Base-by-base conservation (phyloP, 352 stramenopile species). In the Globisporangium spinosum region DNA sequence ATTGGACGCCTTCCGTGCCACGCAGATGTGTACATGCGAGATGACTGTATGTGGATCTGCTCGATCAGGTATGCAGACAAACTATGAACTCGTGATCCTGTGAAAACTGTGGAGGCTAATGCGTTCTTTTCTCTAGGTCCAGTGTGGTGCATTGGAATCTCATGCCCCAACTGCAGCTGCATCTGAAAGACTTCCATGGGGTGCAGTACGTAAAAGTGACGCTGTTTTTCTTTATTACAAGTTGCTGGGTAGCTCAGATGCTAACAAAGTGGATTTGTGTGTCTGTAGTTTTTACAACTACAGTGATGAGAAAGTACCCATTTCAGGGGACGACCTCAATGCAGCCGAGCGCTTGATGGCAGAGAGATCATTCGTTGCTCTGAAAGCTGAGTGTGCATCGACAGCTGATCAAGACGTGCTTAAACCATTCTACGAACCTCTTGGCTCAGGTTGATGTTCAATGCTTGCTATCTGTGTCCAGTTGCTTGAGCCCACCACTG, bases 1-100 rank as follows among this genome's bases (percentile, higher is more conserved):
- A 80, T 87, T 47, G 79, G 79, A 2, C 64, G 77, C 3, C 76
- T 87, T 22, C 76, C 69, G 57, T 85, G 77, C 38, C 40, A 67
- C 17, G 76, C 64, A 0, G 65, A 78, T 53, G 59, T 87, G 3
- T 69, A 73, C 8, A 70, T 85, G 54, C 76, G 74, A 29, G 56
- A 57, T 13, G 74, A 85, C 57, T 67, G 70, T 20, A 49, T 85
- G 34, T 84, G 68, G 45, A 67, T 87, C 59, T 58, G 59, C 59
- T 71, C 75, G 35, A 82, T 87, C 69, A 69, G 70, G 70, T 76
- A 22, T n/a, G 63, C n/a, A 49, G n/a, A n/a, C 27, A 9, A 34
- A 34, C 9, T 9, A 1, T 12, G 1, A 17, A 34, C 51, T 17
- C 13, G 17, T 2, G 17, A 34, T 57, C 7, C 13, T 49, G 40